Conservation (phyloP, 495 filamentous ascomycete species). For the Amniculicola lignicola region DNA sequence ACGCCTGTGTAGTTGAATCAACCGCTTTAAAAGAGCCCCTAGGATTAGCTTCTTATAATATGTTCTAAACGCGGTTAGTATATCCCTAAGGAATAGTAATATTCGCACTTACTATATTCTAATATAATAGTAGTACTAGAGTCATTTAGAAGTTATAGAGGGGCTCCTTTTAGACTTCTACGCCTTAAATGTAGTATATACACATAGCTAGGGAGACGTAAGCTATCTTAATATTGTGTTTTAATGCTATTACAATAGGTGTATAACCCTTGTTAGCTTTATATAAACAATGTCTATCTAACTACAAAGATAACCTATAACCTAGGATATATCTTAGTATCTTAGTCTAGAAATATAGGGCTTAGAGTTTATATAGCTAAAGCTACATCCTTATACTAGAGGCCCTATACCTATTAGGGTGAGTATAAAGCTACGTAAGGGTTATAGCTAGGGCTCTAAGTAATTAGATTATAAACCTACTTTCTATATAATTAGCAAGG, state of each 20-base stretch:
- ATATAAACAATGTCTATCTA: background rate
- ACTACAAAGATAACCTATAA: background rate
- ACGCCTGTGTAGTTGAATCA: slow-evolving; percentile 2
- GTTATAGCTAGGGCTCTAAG: background rate
- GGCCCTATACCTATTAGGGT: background rate
- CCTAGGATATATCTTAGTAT: background rate
- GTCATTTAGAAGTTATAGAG: background rate
- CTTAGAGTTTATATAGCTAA: background rate
- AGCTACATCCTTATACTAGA: background rate
- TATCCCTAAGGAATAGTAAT: slow-evolving; percentile 1
- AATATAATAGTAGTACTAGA: slow-evolving; percentile 15
- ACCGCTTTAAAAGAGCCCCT: slow-evolving; percentile 5
- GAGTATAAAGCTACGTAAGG: background rate
- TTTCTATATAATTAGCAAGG: background rate
- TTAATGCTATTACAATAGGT: slow-evolving; percentile 6
- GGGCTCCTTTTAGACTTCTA: slow-evolving; percentile 1
- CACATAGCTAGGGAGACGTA: slow-evolving; percentile 1
- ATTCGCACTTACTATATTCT: slow-evolving; percentile 8
- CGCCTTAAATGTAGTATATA: slow-evolving; percentile 4
- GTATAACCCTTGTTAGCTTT: background rate
- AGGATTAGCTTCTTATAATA: slow-evolving; percentile 3
- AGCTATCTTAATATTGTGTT: slow-evolving; percentile 3
- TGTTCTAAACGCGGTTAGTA: slow-evolving; percentile 6
- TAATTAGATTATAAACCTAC: background rate
- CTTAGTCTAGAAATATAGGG: background rate